Percentiles rank a stretch among this genome's conserved stretches.
phyloP scores from a whole-genome alignment of 495 filamentous ascomycete genomes.

The Achaetomiella virescens region DNA sequence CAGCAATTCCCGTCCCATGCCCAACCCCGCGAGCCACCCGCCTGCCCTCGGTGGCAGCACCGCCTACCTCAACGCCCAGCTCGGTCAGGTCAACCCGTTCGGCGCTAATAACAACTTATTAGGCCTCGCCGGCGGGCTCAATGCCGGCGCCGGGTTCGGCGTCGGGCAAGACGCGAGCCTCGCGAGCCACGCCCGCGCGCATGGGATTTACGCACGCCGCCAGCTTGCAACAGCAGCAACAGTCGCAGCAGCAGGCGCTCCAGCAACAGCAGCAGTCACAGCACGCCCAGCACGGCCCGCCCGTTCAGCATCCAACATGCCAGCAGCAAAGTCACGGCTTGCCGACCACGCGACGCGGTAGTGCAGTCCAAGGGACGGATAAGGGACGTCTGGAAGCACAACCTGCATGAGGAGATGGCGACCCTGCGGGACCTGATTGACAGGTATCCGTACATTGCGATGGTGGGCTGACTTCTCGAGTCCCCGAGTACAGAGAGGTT shows the following conservation, averaged over 20 bases:
- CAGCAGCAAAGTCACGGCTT: slow-evolving; percentile 48
- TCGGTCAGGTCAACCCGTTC: slow-evolving; percentile 64
- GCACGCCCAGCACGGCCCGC: slow-evolving; percentile 24
- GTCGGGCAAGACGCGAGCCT: slow-evolving; percentile 56
- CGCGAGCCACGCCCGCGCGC: slow-evolving; percentile 80
- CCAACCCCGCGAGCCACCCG: slow-evolving; percentile 38
- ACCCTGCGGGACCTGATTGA: slow-evolving; percentile 73
- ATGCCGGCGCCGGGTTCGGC: slow-evolving; percentile 42
- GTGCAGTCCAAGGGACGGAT: slow-evolving; percentile 63
- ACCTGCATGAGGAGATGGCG: slow-evolving; percentile 85
- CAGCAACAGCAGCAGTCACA: slow-evolving; percentile 35
- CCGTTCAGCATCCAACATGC: slow-evolving; percentile 32
- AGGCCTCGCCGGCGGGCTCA: slow-evolving; percentile 49
- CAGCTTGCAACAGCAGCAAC: slow-evolving; percentile 59
- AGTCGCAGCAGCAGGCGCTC: slow-evolving; percentile 28
- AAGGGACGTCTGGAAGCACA: slow-evolving; percentile 90
- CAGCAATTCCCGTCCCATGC: slow-evolving; percentile 42
- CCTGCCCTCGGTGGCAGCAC: slow-evolving; percentile 32
- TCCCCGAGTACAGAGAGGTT: neutral
- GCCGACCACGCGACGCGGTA: slow-evolving; percentile 35
- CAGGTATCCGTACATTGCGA: slow-evolving; percentile 88
- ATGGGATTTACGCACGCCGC: slow-evolving; percentile 78
- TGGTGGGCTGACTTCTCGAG: slow-evolving; percentile 57
- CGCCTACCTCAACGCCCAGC: slow-evolving; percentile 48
- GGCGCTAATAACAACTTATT: slow-evolving; percentile 52